phyloP scores from a whole-genome alignment of 1,284 basidiomycete genomes.

The Rhizopogon hawkerae region DNA sequence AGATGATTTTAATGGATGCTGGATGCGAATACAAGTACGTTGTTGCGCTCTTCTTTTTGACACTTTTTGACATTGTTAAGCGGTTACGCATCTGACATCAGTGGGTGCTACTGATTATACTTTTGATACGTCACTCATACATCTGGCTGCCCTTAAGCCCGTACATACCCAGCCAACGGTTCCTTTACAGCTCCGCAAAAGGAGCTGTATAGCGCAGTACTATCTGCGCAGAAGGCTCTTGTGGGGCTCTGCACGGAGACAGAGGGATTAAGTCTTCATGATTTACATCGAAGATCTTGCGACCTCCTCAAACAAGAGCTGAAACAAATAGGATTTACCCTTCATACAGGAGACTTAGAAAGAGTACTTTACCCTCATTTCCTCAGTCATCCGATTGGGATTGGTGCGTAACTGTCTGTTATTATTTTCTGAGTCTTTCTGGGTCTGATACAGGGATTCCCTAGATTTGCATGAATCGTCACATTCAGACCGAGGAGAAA shows the following conservation, averaged over 20 bases:
- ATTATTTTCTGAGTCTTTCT: background rate
- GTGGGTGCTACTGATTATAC: constrained; percentile 32
- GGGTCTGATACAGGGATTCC: constrained; percentile 4
- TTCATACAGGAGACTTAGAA: constrained; percentile 63
- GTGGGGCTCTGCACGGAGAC: constrained; percentile 54
- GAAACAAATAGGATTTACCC: constrained; percentile 72
- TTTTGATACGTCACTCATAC: constrained; percentile 8
- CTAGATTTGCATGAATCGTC: constrained; percentile 75
- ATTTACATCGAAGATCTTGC: constrained; percentile 75
- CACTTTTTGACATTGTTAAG: constrained; percentile 31
- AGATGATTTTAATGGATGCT: constrained; percentile 83
- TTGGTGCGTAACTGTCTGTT: constrained; percentile 41
- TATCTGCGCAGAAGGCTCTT: constrained; percentile 69
- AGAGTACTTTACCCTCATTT: constrained; percentile 80
- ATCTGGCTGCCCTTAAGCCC: constrained; percentile 38
- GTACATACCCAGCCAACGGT: constrained; percentile 84
- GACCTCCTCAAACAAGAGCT: constrained; percentile 68
- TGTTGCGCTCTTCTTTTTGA: constrained; percentile 2
- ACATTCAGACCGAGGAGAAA: constrained; percentile 37
- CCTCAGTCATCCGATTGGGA: constrained; percentile 78
- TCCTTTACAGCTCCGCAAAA: constrained; percentile 73
- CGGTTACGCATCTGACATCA: constrained; percentile 95
- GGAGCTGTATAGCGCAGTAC: constrained; percentile 81
- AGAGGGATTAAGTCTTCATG: constrained; percentile 53
- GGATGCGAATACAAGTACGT: constrained; percentile 82